Evolutionary conservation across 2,329 filamentous ascomycete species (phyloP), one percentile per base, ranked within the genome.

Genomic region (Aspergillus hiratsukae): DNA sequence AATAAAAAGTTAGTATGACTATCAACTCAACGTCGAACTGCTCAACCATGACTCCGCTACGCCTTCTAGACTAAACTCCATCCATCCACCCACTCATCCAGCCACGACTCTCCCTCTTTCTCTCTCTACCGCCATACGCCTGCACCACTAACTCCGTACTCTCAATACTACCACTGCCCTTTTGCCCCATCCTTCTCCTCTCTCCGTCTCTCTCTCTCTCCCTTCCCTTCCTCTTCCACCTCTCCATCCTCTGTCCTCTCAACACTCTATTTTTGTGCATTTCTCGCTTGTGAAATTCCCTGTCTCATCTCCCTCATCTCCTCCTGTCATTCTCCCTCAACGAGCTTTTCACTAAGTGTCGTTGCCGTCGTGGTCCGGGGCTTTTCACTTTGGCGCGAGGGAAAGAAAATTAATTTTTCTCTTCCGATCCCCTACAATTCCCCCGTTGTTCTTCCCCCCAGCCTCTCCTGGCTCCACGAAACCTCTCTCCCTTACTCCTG

Each of bases 291-390:
- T 37, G 14, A 17, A 37, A 29, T 52, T 28, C 25, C 51, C 52
- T 57, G 55, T 60, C 58, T 59, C 52, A 54, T 55, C 87, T 81
- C 61, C 81, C 76, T 59, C 83, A 23, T 31, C 52, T 63, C 53
- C 60, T 56, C 62, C 58, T 61, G 57, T 61, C 63, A 60, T 57
- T 59, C 61, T 54, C 55, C 57, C 55, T 56, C 68, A 74, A 76
- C 76, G 76, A 79, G 75, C 76, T 78, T 79, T 79, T 79, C 73
- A 78, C 75, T 78, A 79, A 78, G 76, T 75, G 72, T 79, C 76
- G 76, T 78, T 76, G 69, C 64, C 64, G 57, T 65, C 58, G 64
- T 71, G 61, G 61, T 57, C 59, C 56, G 58, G 64, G 60, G 61
- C 58, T 56, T 61, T 65, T 60, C 49, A 62, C 60, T 61, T 66